Base-by-base conservation (phyloP, 768 basidiomycete species). In the Agrocybe pediades region DNA sequence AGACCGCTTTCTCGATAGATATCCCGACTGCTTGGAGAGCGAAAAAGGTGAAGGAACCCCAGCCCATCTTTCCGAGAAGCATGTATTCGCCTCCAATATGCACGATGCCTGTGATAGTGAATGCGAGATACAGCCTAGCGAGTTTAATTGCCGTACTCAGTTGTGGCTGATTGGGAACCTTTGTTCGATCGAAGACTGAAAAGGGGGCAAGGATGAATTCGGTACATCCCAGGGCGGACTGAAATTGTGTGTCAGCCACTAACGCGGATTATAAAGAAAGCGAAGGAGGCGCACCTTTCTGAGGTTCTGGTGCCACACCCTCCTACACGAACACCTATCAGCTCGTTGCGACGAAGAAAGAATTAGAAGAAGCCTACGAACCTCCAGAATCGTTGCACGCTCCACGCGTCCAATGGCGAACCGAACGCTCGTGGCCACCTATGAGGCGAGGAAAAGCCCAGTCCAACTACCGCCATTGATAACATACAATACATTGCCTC, bases 21-120 rank as follows among this genome's bases (percentile, higher is more conserved):
- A 76, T 69, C 7, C 63, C 71, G 8, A 71, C 42, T 0, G 72
- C 67, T 57, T 74, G 73, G 41, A 69, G 53, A 43, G 67, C 46
- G 62, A 74, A 74, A 57, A 74, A 74, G 3, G 51, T 55, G 41
- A 75, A 62, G 9, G 67, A 60, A 16, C 64, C 60, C 17, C 59
- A 65, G 39, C 65, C 57, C 42, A 58, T 45, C 26, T 54, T 59
- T 33, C 63, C 62, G 6, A 66, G 46, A 45, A 70, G 52, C 69
- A 72, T 68, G 51, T 63, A 64, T 33, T 74, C 74, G 9, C 68
- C 71, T 2, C 64, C 62, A 20, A 60, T 47, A 48, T 75, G 74
- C 42, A 70, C 63, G 41, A 68, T 19, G 6, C 67, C 73, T 16
- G 69, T 68, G 26, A 73, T 55, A 47, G 68, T 53, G 61, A 75